Evolutionary conservation across 169 alveolate species (phyloP), one percentile per base, ranked within the genome.

Genomic region (Blepharisma undulans): DNA sequence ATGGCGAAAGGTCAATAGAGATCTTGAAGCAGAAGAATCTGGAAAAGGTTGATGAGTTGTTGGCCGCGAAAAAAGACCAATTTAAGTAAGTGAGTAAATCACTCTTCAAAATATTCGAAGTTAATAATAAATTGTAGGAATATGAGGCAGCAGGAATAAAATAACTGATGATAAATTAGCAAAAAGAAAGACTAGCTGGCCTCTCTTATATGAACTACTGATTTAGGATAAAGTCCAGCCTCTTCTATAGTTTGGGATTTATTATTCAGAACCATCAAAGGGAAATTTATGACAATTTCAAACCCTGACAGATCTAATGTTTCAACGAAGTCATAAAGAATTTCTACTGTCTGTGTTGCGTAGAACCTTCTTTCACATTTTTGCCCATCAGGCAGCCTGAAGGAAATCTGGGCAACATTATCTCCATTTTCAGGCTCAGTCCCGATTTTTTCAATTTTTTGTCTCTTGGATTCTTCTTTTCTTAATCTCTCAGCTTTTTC

Each of bases 201-300:
- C 14, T 84, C 36, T 84, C 89, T 18, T 8, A 84, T 76, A 12
- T 25, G 29, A 16, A 84, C 89, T 8, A 84, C 32, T 36, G 89
- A 72, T 59, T 84, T 34, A 12, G 89, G 89, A 29, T 21, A 84
- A 22, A 84, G 77, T 12, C 89, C 89, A 22, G 74, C 72, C 0
- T 84, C 79, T 48, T 84, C 89, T 22, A 84, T 0, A 5, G 89
- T 84, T 25, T 21, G 30, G 2, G 25, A 25, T 84, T 34, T 84
- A 30, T 84, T 30, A 4, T 5, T 22, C 18, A 84, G 60, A n/a
- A 84, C 36, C 10, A 34, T 0, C 0, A 76, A 10, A 12, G 87
- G 87, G 34, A 79, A 79, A 21, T 33, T 33, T 25, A 33, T 29
- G 29, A 79, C 87, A 4, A 79, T 29, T 79, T 79, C 87, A 25